A percentile compares a stretch with the other conserved stretches of the same genome.
phyloP scores from a whole-genome alignment of 2,329 filamentous ascomycete species.

The Cytospora piceae region DNA sequence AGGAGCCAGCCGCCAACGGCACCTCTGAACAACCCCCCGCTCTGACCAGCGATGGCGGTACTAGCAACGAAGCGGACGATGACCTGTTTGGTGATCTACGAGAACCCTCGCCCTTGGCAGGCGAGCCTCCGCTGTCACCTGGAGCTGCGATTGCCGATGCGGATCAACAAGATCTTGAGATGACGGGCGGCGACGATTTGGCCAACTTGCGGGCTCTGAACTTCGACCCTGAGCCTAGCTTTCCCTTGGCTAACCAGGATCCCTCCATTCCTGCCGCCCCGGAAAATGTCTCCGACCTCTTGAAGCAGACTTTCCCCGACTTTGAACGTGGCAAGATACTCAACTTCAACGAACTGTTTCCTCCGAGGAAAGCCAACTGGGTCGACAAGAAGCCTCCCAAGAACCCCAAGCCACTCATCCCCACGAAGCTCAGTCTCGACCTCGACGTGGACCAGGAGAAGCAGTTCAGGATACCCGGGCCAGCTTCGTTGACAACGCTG shows the following conservation, averaged over 20 bases:
- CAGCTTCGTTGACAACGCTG: conserved; percentile 56
- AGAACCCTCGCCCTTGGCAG: conserved; percentile 51
- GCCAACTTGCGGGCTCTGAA: conserved; percentile 46
- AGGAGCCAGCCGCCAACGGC: conserved; percentile 53
- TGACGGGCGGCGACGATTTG: conserved; percentile 42
- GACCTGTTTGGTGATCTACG: conserved; percentile 71
- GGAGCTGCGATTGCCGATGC: conserved; percentile 44
- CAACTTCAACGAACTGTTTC: conserved; percentile 81
- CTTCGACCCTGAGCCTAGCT: conserved; percentile 48
- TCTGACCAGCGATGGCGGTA: conserved; percentile 62
- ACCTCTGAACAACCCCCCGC: conserved; percentile 54
- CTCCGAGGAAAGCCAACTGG: conserved; percentile 77
- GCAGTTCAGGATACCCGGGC: conserved; percentile 74
- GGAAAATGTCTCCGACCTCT: conserved; percentile 73
- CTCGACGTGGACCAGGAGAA: conserved; percentile 86
- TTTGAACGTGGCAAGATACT: conserved; percentile 78
- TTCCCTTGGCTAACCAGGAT: conserved; percentile 59
- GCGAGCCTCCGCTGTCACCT: conserved; percentile 49
- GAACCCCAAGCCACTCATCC: conserved; percentile 78
- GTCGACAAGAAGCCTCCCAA: conserved; percentile 78
- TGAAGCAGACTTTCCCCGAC: conserved; percentile 79
- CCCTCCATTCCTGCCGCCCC: conserved; percentile 68
- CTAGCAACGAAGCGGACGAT: conserved; percentile 60
- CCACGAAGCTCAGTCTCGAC: conserved; percentile 87
- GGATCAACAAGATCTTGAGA: conserved; percentile 37